phyloP scores from a whole-genome alignment of 176 grass and related monocot species.

The Tillandsia fasciculata region DNA sequence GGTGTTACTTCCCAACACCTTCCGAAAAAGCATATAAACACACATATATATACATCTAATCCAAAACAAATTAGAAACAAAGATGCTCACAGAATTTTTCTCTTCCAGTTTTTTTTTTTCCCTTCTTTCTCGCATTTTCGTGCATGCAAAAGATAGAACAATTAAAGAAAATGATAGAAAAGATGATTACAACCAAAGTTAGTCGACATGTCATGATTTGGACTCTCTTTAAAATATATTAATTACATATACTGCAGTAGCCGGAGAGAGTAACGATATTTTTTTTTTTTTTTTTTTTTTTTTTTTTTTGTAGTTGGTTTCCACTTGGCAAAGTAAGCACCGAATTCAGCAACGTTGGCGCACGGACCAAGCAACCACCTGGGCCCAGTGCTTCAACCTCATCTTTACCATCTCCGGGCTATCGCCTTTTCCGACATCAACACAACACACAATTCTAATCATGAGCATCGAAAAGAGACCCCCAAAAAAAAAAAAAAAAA shows the following conservation, averaged over 20 bases:
- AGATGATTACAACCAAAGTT: not conserved
- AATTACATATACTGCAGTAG: not conserved
- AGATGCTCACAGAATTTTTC: not conserved
- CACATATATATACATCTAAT: not conserved
- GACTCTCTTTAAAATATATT: not conserved
- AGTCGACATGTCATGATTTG: not conserved
- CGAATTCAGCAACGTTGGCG: slow-evolving; percentile 36
- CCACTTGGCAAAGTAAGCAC: not conserved
- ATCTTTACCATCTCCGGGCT: slow-evolving; percentile 62
- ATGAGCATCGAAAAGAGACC: not conserved
- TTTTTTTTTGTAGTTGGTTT: not conserved
- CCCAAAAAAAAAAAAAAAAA: no score
- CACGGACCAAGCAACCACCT: slow-evolving; percentile 68
- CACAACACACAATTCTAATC: not conserved
- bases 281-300: not conserved
- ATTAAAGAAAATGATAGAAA: not conserved
- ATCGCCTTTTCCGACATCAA: slow-evolving; percentile 27
- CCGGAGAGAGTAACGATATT: not conserved
- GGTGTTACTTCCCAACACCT: no score
- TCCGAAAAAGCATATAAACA: not conserved
- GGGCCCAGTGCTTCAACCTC: slow-evolving; percentile 85
- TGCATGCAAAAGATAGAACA: not conserved
- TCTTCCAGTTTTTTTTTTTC: not conserved
- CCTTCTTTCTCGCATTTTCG: not conserved
- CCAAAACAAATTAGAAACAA: not conserved